Percentiles rank a stretch among this genome's conserved stretches.
These are phyloP conservation scores for Fraxinus albicans DNA, from an alignment of 305 asterid genomes.

Conservation along the genomic window DNA sequence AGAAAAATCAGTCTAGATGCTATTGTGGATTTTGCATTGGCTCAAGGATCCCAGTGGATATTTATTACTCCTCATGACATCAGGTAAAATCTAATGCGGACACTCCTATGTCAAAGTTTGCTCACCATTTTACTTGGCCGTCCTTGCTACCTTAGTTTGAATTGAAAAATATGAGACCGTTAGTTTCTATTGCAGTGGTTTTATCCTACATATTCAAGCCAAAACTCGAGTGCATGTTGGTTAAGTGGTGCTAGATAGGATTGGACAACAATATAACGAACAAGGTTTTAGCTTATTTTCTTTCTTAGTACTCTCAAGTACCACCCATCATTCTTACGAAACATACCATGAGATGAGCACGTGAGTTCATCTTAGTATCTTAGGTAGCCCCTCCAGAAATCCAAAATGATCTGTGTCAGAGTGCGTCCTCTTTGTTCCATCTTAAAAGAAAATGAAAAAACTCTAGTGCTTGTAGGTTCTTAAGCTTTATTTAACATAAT, in stretches of 20 bases:
- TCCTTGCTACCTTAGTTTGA: background rate
- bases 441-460: background rate
- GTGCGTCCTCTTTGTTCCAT: background rate
- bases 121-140: background rate
- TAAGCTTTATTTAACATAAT: background rate
- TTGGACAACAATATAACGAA: background rate
- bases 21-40: slow-evolving; percentile 82
- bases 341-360: background rate
- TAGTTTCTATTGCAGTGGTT: background rate
- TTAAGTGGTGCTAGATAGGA: background rate
- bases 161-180: background rate
- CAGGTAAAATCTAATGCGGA: slow-evolving; percentile 43
- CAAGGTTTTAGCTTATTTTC: background rate
- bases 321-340: background rate
- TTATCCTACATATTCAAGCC: background rate
- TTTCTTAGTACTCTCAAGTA: background rate
- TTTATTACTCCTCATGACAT: slow-evolving; percentile 94
- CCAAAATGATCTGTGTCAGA: background rate
- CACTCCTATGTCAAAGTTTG: background rate
- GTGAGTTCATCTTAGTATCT: background rate
- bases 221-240: background rate
- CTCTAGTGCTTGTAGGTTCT: background rate
- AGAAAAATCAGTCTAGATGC: slow-evolving; percentile 90
- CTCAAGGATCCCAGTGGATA: slow-evolving; percentile 92
- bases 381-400: background rate